Evolutionary conservation across 805 yeast genomes (phyloP).

Genomic region (Wickerhamomyces alni): DNA sequence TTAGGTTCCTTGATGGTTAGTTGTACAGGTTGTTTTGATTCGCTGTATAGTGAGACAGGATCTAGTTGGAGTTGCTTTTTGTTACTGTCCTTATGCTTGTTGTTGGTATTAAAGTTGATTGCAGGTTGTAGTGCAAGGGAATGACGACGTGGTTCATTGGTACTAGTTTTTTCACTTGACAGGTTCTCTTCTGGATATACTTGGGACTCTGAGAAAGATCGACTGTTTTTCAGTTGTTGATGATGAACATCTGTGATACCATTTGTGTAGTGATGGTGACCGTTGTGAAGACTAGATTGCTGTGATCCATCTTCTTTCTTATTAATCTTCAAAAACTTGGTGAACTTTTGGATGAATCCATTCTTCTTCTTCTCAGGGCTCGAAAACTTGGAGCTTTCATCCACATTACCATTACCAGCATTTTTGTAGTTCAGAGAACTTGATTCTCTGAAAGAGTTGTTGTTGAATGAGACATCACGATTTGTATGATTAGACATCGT

Average conservation of each 20-base stretch:
- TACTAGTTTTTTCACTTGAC: too few relatives aligned
- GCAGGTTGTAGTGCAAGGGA: background rate
- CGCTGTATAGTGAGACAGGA: background rate
- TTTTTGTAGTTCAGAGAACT: background rate
- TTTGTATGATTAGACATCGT: conserved; percentile 11
- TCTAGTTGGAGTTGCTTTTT: background rate
- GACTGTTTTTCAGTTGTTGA: background rate
- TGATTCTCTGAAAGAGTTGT: background rate
- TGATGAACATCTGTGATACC: background rate
- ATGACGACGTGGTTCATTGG: background rate
- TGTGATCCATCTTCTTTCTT: conserved; percentile 7
- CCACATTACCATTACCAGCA: background rate
- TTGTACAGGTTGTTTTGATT: conserved; percentile 4
- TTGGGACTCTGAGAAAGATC: background rate
- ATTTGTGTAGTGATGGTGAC: background rate
- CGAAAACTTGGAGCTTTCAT: conserved; percentile 1
- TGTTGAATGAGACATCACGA: background rate
- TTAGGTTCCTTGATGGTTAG: conserved; percentile 27
- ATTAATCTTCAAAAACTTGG: conserved; percentile 28
- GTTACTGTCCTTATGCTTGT: conserved; percentile 2
- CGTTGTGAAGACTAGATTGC: background rate
- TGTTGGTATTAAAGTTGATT: conserved; percentile 8
- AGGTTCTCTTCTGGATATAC: background rate
- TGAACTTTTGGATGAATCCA: conserved; percentile 26
- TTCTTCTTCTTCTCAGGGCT: conserved; percentile 24